These are phyloP conservation scores for Termitomyces sp. DNA, from an alignment of 768 basidiomycete species.

Conservation along the genomic window DNA sequence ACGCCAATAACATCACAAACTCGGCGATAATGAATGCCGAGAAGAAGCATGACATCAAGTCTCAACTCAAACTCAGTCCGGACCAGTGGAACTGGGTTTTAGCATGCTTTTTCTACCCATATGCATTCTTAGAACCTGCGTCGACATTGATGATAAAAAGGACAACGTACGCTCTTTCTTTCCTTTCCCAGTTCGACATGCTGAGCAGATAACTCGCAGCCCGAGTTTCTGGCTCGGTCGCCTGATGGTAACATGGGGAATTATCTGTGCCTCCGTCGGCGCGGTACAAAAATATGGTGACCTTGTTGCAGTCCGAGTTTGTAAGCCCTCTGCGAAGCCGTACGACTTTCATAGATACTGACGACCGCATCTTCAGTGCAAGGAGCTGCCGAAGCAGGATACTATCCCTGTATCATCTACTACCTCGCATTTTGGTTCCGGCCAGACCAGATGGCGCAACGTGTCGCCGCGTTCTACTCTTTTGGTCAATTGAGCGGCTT, in stretches of 20 bases:
- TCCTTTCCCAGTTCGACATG: background rate
- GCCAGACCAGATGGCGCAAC: slow-evolving; percentile 6
- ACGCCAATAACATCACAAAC: slow-evolving; percentile 10
- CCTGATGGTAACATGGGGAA: slow-evolving; percentile 12
- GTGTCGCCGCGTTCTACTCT: slow-evolving; percentile 11
- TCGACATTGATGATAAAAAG: slow-evolving; percentile 13
- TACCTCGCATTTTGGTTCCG: slow-evolving; percentile 14
- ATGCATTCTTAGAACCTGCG: slow-evolving; percentile 8
- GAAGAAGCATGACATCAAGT: slow-evolving; percentile 10
- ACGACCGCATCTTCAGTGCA: slow-evolving; percentile 1
- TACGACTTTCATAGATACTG: background rate
- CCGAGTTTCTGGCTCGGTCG: slow-evolving; percentile 13
- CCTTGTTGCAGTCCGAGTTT: slow-evolving; percentile 8
- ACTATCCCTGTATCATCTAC: slow-evolving; percentile 12
- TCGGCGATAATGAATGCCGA: slow-evolving; percentile 12
- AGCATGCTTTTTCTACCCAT: slow-evolving; percentile 13
- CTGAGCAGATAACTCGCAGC: background rate
- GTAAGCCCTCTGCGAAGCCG: background rate
- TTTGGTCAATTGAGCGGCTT: slow-evolving; percentile 12
- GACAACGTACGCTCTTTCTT: slow-evolving; percentile 1
- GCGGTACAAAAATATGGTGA: slow-evolving; percentile 8
- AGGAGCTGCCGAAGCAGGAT: slow-evolving; percentile 13
- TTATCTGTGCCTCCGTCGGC: slow-evolving; percentile 6
- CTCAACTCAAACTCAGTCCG: slow-evolving; percentile 7
- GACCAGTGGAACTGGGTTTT: slow-evolving; percentile 12